Evolutionary conservation across 1,284 basidiomycete species (phyloP).

Genomic region (Rhodotorula sp.): DNA sequence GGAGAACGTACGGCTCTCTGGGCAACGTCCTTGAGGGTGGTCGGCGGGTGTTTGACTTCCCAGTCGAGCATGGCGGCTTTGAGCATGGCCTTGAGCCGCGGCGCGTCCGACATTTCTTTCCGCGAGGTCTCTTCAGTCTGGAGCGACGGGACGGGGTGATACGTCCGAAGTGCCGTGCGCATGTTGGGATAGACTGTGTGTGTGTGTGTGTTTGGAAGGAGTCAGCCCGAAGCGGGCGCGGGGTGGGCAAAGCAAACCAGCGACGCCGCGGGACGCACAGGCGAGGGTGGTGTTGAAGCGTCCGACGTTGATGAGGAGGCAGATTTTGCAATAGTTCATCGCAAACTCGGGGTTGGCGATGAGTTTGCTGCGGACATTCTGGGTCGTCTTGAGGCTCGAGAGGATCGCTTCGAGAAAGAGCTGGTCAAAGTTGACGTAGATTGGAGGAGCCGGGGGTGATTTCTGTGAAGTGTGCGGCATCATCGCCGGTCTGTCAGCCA

Average conservation of each 20-base stretch:
- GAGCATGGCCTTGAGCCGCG: conserved; percentile 71
- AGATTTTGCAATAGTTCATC: conserved; percentile 75
- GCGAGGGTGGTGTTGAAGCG: conserved; percentile 92
- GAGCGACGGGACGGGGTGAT: conserved; percentile 77
- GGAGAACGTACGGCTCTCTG: conserved; percentile 53
- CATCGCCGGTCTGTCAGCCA: conserved; percentile 43
- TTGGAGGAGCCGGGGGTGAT: conserved; percentile 43
- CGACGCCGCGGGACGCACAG: conserved; percentile 58
- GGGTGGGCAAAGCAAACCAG: too few species aligned
- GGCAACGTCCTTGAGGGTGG: conserved; percentile 68
- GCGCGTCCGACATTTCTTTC: conserved; percentile 75
- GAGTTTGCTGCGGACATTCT: conserved; percentile 65
- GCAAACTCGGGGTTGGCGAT: conserved; percentile 59
- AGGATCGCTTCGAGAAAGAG: conserved; percentile 78
- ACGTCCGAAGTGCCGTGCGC: conserved; percentile 75
- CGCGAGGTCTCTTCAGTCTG: conserved; percentile 62
- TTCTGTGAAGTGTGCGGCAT: conserved; percentile 32
- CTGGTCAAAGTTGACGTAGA: conserved; percentile 68
- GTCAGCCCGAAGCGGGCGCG: neutral
- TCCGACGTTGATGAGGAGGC: conserved; percentile 85
- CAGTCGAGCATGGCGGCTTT: conserved; percentile 72
- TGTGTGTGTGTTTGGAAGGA: neutral
- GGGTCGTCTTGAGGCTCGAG: conserved; percentile 78
- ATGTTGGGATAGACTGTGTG: conserved; percentile 60
- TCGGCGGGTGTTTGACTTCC: conserved; percentile 66